Conservation (phyloP, 768 basidiomycete genomes). For the Dioszegia aurantiaca region DNA sequence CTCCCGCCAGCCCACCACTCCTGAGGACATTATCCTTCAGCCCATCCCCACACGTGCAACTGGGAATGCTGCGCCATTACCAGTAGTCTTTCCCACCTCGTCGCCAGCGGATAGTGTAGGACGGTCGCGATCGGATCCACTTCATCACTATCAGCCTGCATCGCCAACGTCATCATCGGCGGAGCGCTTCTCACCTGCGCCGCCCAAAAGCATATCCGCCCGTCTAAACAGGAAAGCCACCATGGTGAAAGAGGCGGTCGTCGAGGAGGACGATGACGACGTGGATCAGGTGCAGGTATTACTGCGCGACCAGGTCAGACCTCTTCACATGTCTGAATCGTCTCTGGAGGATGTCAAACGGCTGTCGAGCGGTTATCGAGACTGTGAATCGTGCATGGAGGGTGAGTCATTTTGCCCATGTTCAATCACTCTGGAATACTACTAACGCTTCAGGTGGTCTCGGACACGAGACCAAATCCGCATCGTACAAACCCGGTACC, state of each 20-base stretch:
- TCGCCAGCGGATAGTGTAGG: conserved; percentile 9
- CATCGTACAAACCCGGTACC: conserved; percentile 41
- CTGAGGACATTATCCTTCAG: conserved; percentile 15
- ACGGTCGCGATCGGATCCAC: not conserved
- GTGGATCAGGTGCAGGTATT: conserved; percentile 8
- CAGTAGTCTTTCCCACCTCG: conserved; percentile 3
- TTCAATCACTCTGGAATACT: not conserved
- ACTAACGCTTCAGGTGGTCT: conserved; percentile 30
- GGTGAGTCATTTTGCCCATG: conserved; percentile 28
- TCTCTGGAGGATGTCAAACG: not conserved
- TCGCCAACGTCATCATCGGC: not conserved
- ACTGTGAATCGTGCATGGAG: conserved; percentile 45
- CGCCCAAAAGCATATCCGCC: not conserved
- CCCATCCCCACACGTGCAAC: not conserved
- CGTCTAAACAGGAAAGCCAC: conserved; percentile 5
- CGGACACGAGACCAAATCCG: conserved; percentile 45
- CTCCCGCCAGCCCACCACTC: not conserved
- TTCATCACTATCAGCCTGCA: not conserved
- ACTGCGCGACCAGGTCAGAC: not conserved
- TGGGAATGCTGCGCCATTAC: not conserved
- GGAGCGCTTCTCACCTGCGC: not conserved
- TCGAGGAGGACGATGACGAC: conserved; percentile 7
- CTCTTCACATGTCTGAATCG: not conserved
- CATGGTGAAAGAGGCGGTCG: not conserved
- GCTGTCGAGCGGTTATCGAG: conserved; percentile 21